Base-by-base conservation (phyloP, 2,329 filamentous ascomycete genomes). In the Pseudocercospora fijiensis region DNA sequence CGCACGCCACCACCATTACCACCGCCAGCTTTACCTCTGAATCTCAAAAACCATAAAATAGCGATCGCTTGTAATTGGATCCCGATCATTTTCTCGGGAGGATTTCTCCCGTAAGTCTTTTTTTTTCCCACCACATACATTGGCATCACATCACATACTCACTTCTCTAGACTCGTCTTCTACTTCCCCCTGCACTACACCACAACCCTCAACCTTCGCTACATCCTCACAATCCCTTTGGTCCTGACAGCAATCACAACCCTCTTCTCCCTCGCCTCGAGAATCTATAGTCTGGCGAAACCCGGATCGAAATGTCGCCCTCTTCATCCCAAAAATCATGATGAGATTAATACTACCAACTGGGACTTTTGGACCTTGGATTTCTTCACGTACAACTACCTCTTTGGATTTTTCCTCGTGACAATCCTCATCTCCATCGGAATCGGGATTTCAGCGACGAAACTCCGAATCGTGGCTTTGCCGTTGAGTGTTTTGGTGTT, bases 381-480 rank as follows among this genome's bases (percentile, higher is more conserved):
- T 57, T 66, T 57, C 61, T 66, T 66, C 57, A 28, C 58, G 4
- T 66, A 61, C 49, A 66, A 64, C 27, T 64, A 64, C 24, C 6
- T 66, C 16, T 27, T 63, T 27, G 57, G 51, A 16, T 66, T 66
- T 20, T 6, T 53, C 18, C 41, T 52, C 5, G 16, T 66, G 2
- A 66, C 64, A 13, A 33, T 56, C 4, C 8, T 66, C 11, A 64
- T 66, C 20, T 41, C 51, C 9, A 28, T 47, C n/a, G 64, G 61
- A 1, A 66, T 55, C 9, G 33, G 33, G 4, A 6, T 43, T n/a
- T n/a, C n/a, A n/a, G n/a, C n/a, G n/a, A n/a, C 1, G 30, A 43
- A 8, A 10, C 22, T 41, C 6, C 4, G 18, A 7, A 27, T 57
- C 9, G 28, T 41, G 10, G 22, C 30, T 26, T n/a, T 57, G 3